Evolutionary conservation across 192 early-diverging fungal genomes (phyloP).

Genomic region (Rhizophagus clarus): DNA sequence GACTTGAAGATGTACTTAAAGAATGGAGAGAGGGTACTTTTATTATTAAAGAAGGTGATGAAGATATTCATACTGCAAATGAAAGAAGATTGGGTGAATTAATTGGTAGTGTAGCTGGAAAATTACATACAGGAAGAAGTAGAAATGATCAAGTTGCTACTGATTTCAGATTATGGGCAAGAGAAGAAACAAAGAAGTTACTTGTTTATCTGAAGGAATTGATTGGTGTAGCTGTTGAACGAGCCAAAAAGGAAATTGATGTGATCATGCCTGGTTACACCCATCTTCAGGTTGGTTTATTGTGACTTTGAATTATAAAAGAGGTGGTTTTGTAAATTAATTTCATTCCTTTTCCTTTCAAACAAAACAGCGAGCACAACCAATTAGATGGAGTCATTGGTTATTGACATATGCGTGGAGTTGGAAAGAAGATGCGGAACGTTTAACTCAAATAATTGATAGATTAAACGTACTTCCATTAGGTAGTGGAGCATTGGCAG

Average conservation of each 20-base stretch:
- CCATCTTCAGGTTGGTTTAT: constrained; percentile 78
- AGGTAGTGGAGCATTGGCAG: constrained; percentile 93
- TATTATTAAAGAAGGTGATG: constrained; percentile 75
- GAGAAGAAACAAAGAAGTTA: constrained; percentile 73
- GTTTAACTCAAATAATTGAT: constrained; percentile 77
- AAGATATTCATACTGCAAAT: constrained; percentile 99
- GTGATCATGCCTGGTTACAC: constrained; percentile 99
- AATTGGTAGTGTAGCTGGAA: constrained; percentile 89
- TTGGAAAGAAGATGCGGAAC: constrained; percentile 86
- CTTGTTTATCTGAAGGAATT: constrained; percentile 73
- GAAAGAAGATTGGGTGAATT: constrained; percentile 93
- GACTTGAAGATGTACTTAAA: constrained; percentile 70
- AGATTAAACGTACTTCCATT: constrained; percentile 86
- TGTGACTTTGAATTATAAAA: neutral
- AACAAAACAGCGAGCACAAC: constrained; percentile 81
- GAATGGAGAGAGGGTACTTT: constrained; percentile 86
- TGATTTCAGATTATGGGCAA: constrained; percentile 93
- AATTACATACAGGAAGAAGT: constrained; percentile 95
- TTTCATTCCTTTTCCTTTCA: neutral
- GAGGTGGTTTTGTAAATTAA: neutral
- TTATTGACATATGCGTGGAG: constrained; percentile 89
- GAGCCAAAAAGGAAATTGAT: constrained; percentile 90
- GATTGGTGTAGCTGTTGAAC: constrained; percentile 67
- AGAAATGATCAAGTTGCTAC: constrained; percentile 99
- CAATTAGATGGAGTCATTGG: constrained; percentile 95